Conservation (phyloP, 495 filamentous ascomycete species). For the Penicillium pulvis region DNA sequence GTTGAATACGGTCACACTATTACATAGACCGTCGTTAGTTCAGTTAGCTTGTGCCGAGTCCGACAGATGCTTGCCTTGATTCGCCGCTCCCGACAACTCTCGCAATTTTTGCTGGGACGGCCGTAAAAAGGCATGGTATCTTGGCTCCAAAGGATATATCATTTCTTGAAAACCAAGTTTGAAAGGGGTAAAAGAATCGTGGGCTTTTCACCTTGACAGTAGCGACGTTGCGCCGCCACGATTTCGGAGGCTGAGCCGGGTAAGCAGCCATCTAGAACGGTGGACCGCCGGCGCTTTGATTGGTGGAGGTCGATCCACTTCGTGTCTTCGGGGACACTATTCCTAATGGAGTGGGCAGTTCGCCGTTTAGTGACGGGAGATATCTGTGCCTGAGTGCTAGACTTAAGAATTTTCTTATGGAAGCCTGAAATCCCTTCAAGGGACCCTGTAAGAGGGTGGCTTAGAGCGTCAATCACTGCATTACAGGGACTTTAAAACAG, state of each 20-base stretch:
- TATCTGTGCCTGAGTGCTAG: neutral
- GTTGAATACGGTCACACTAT: constrained; percentile 29
- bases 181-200: constrained; percentile 24
- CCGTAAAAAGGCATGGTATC: constrained; percentile 27
- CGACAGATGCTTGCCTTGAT: constrained; percentile 24
- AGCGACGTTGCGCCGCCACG: constrained; percentile 1
- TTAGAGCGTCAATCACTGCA: neutral
- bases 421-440: neutral
- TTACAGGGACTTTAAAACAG: neutral
- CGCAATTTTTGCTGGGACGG: constrained; percentile 25
- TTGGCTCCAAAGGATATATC: neutral
- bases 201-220: neutral
- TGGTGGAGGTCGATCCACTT: constrained; percentile 1
- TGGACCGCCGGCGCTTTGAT: neutral
- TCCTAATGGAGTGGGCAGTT: constrained; percentile 17
- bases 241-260: neutral
- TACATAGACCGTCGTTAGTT: constrained; percentile 1
- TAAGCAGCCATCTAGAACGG: neutral
- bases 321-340: constrained; percentile 1
- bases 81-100: constrained; percentile 26
- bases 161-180: neutral
- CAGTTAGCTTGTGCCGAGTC: neutral
- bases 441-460: neutral
- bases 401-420: neutral
- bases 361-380: neutral